phyloP scores from a whole-genome alignment of 73 alveolate species.

The Paramecium caudatum region DNA sequence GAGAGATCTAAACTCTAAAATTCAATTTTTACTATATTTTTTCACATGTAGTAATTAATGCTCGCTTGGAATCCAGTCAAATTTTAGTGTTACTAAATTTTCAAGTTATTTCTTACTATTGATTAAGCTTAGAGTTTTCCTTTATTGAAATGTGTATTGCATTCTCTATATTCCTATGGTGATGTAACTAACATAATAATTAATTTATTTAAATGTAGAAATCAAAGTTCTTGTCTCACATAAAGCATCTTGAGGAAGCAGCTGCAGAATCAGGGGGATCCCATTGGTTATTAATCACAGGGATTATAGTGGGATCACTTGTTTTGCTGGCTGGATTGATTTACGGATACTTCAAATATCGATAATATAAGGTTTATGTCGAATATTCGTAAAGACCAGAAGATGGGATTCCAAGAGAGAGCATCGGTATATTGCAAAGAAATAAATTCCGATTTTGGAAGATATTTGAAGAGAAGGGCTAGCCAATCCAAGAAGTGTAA shows the following conservation, averaged over 20 bases:
- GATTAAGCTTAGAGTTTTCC: no score
- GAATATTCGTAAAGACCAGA: conserved; percentile 59
- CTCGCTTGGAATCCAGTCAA: no score
- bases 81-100: no score
- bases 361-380: conserved; percentile 23
- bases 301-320: not conserved
- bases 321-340: not conserved
- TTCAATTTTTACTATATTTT: no score
- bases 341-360: conserved; percentile 21
- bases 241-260: conserved; percentile 1
- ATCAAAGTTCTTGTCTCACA: conserved; percentile 28
- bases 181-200: no score
- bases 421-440: not conserved
- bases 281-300: conserved; percentile 49
- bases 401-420: conserved; percentile 22
- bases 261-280: not conserved
- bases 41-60: no score
- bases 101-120: no score
- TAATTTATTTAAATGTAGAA: no score
- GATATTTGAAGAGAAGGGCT: not conserved
- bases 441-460: conserved; percentile 37
- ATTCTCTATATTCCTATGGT: no score
- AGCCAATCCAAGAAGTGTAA: conserved; percentile 37
- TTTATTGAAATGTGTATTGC: no score
- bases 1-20: no score